A percentile compares a stretch with the other conserved stretches of the same genome.
Evolutionary conservation across 1,284 basidiomycete genomes (phyloP).

Genomic region (Sanguinoderma infundibulare): DNA sequence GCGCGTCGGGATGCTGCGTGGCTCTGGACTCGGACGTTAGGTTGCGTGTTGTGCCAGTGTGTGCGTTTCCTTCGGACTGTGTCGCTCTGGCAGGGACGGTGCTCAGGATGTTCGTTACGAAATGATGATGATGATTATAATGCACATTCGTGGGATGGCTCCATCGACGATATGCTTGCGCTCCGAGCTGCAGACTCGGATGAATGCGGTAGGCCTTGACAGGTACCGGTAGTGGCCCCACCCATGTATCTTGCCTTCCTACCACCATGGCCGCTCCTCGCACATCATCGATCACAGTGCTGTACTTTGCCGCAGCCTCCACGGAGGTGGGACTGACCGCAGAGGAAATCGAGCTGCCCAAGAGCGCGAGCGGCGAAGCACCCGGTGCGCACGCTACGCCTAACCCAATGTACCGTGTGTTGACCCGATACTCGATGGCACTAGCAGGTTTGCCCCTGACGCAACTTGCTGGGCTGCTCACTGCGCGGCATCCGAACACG

Average conservation of each 20-base stretch:
- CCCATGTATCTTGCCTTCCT: neutral
- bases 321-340: constrained; percentile 63
- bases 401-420: neutral
- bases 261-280: constrained; percentile 1
- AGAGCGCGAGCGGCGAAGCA: neutral
- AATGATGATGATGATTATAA: neutral
- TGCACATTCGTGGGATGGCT: neutral
- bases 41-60: neutral
- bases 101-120: neutral
- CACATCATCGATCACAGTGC: constrained; percentile 53
- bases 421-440: neutral
- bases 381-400: neutral
- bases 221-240: neutral
- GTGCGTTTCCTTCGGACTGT: neutral
- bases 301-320: constrained; percentile 82
- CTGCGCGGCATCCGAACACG: constrained; percentile 54
- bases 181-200: too few species aligned
- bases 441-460: constrained; percentile 49
- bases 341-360: constrained; percentile 51
- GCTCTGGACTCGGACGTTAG: neutral
- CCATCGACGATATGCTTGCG: too few species aligned
- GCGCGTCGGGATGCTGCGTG: neutral
- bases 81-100: neutral
- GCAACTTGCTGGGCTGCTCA: constrained; percentile 53
- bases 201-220: neutral